Base-by-base conservation (phyloP, 1,284 basidiomycete genomes). In the Cystobasidium slooffiae region DNA sequence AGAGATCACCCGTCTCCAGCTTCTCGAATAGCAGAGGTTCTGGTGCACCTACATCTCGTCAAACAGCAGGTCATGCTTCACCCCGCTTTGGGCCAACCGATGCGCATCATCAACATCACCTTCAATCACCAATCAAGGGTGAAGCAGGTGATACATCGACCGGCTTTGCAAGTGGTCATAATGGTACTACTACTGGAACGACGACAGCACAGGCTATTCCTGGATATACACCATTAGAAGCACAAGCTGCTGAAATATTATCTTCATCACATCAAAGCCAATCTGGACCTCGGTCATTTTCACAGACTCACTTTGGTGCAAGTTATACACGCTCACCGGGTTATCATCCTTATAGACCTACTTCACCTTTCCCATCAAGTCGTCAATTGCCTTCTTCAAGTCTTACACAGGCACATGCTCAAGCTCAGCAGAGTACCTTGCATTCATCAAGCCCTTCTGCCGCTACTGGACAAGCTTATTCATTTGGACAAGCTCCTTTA, bases 401-500 rank as follows among this genome's bases (percentile, higher is more conserved):
- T 43, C 55, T 58, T 8, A 22, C 43, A 49, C 66, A 55, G 53
- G 43, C 22, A 44, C 22, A 39, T 9, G 47, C 37, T 16, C 66
- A 56, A 37, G 39, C 39, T 31, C 51, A 52, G 3, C 64, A 67
- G 10, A 67, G 14, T 22, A 58, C 24, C 14, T 37, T 18, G 10
- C 20, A 43, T 68, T 68, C 53, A 14, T 46, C 55, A 10, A 68
- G 53, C 53, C 70, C 62, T 62, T 56, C 39, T 46, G 20, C 37
- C 20, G 69, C 46, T 73, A 24, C 53, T 31, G 66, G 53, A 24
- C 55, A 56, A 47, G 43, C 62, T 31, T 65, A 55, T 51, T 73
- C 70, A 10, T 73, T 73, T 41, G 70, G 70, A 10, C 70, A 73
- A 59, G 70, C 70, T 49, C 70, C 70, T 1, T 31, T 73, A 7